Percentiles rank a stretch among this genome's conserved stretches.
phyloP scores from a whole-genome alignment of 2,329 filamentous ascomycete genomes.

The Trichoderma atroviride region DNA sequence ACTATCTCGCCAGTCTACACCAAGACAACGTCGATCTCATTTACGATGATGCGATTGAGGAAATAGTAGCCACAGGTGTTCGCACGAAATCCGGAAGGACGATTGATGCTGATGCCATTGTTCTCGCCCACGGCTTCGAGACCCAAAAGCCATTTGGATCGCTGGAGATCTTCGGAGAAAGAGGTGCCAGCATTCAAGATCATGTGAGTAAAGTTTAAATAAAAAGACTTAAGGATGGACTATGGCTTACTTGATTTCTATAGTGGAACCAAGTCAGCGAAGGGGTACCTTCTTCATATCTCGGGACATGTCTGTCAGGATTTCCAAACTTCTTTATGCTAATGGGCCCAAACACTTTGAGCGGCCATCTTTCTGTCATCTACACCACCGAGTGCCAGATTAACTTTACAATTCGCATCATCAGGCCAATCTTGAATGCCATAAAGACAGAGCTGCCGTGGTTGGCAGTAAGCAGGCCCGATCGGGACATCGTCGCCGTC shows the following conservation, averaged over 20 bases:
- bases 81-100: slow-evolving; percentile 30
- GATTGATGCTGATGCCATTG: slow-evolving; percentile 40
- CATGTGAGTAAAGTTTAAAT: slow-evolving; percentile 46
- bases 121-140: slow-evolving; percentile 54
- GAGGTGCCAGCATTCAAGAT: slow-evolving; percentile 44
- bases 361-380: slow-evolving; percentile 53
- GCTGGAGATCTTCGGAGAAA: slow-evolving; percentile 49
- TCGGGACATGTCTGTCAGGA: slow-evolving; percentile 50
- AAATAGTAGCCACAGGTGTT: slow-evolving; percentile 28
- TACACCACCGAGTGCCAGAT: slow-evolving; percentile 56
- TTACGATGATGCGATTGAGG: slow-evolving; percentile 29
- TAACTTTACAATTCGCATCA: slow-evolving; percentile 43
- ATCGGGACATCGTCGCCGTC: slow-evolving; percentile 35
- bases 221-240: slow-evolving; percentile 31
- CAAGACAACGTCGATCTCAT: slow-evolving; percentile 38
- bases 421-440: slow-evolving; percentile 45
- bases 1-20: slow-evolving; percentile 38
- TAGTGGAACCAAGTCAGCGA: slow-evolving; percentile 34
- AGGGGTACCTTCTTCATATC: slow-evolving; percentile 44
- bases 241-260: neutral
- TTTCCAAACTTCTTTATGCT: slow-evolving; percentile 49
- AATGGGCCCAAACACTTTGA: slow-evolving; percentile 43
- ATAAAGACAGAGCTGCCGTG: slow-evolving; percentile 10
- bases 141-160: slow-evolving; percentile 51
- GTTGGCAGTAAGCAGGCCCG: slow-evolving; percentile 14